Conservation (phyloP, 192 early-diverging fungal species). For the Coemansia sp. region DNA sequence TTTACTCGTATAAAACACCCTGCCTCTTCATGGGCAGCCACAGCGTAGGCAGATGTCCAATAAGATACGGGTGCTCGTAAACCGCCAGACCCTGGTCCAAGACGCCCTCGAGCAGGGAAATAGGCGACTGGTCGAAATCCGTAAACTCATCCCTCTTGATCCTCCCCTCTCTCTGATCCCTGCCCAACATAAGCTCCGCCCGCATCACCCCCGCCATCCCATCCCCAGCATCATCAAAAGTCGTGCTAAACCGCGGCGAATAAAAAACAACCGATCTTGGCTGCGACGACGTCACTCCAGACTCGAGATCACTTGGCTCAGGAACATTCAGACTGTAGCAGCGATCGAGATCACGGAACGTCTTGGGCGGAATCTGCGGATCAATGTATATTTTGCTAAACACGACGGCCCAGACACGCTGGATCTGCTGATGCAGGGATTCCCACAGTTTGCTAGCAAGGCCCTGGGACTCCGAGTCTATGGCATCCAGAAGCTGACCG, state of each 20-base stretch:
- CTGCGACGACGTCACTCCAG: background rate
- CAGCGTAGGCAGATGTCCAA: slow-evolving; percentile 63
- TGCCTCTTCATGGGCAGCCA: slow-evolving; percentile 63
- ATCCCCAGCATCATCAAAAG: slow-evolving; percentile 24
- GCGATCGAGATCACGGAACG: slow-evolving; percentile 36
- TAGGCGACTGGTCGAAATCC: slow-evolving; percentile 71
- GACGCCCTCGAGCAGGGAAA: slow-evolving; percentile 65
- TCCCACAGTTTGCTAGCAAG: slow-evolving; percentile 14
- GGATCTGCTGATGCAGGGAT: background rate
- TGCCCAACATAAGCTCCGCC: slow-evolving; percentile 41
- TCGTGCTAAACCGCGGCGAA: slow-evolving; percentile 39
- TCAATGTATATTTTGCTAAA: slow-evolving; percentile 50
- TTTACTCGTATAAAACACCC: background rate
- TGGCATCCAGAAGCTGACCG: slow-evolving; percentile 17
- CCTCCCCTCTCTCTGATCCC: slow-evolving; percentile 63
- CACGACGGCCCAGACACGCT: slow-evolving; percentile 9
- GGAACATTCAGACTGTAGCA: slow-evolving; percentile 32
- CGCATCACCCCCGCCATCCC: slow-evolving; percentile 23
- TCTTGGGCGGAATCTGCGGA: slow-evolving; percentile 25
- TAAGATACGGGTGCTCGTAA: slow-evolving; percentile 64
- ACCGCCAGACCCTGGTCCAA: slow-evolving; percentile 67
- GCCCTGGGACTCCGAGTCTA: slow-evolving; percentile 25
- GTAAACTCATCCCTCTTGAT: slow-evolving; percentile 64
- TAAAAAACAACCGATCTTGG: background rate
- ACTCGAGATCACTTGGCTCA: background rate